Base-by-base conservation (phyloP, 176 grass and related monocot species). In the Rhynchospora breviuscula region DNA sequence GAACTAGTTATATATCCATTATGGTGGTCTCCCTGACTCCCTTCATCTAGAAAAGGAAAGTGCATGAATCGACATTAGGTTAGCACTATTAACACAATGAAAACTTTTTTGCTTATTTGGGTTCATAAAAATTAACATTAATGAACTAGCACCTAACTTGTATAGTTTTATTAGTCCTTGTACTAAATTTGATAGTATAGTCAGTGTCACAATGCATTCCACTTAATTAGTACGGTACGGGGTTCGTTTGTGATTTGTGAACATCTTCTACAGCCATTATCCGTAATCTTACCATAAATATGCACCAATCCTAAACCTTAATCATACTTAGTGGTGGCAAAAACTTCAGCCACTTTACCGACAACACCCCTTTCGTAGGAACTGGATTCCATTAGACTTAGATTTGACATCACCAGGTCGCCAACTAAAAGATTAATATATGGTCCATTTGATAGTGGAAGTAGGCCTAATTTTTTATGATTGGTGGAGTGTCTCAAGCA, bases 371-470 rank as follows among this genome's bases (percentile, higher is more conserved):
- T 62, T 85, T 73, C 43, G 49, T 47, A 33, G 53, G 40, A 73
- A 77, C 80, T 76, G 83, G 83, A 85, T 85, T 85, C 83, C 83
- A 85, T 78, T 85, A 47, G 45, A 31, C 17, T 40, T 19, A 62
- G 83, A 85, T 85, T 85, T 85, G 83, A 85, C 69, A 85, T 65
- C 83, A 85, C 83, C 35, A 85, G 9, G 45, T 67, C 43, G 51
- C 47, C 57, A 61, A 73, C 49, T 78, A 78, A 85, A 63, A 47
- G 17, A 49, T 85, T 51, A 58, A 48, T 59, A 17, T 43, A 17
- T 43, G 77, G 23, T 54, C 53, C 78, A 35, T 82, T 43, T 49
- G 60, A 82, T 82, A 82, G 80, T 82, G 60, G 80, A 65, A 67
- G 62, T 23, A 49, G 48, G 79, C 79, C 56, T 82, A 82, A 67